Conservation (phyloP, 106 monocot genomes). For the Acanthochlamys bracteata region DNA sequence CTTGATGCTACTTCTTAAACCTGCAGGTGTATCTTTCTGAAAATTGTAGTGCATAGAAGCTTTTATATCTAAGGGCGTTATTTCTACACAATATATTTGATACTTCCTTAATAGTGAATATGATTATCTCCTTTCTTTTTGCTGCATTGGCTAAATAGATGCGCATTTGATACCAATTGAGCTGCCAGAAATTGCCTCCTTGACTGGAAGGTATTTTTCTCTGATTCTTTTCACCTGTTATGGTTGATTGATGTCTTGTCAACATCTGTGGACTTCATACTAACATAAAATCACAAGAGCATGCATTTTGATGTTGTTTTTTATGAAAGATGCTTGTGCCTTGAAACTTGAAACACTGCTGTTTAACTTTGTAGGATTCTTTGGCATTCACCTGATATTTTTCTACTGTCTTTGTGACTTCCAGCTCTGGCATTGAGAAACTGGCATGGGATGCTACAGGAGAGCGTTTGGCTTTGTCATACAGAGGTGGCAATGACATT, state of each 20-base stretch:
- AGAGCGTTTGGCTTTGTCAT: slow-evolving; percentile 84
- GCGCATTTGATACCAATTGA: slow-evolving; percentile 89
- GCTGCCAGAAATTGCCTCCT: slow-evolving; percentile 65
- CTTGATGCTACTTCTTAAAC: too few species aligned
- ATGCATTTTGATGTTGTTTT: too few species aligned
- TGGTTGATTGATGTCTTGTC: too few species aligned
- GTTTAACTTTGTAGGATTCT: background rate
- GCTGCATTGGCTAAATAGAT: slow-evolving; percentile 35
- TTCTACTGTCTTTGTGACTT: slow-evolving; percentile 5
- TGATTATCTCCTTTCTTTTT: background rate
- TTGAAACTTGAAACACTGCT: too few species aligned
- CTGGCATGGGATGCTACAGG: slow-evolving; percentile 91
- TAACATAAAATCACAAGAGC: too few species aligned
- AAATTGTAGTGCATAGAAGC: too few species aligned
- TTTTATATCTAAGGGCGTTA: too few species aligned
- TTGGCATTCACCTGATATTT: background rate
- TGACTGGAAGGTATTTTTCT: slow-evolving; percentile 60
- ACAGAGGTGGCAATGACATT: slow-evolving; percentile 61
- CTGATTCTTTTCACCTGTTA: background rate
- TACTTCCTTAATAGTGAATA: too few species aligned
- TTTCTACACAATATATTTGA: too few species aligned
- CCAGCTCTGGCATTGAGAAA: slow-evolving; percentile 71
- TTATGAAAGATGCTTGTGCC: too few species aligned
- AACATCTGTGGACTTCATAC: too few species aligned
- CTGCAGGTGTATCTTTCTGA: too few species aligned